These are phyloP conservation scores for Calonectria ilicicola DNA, from an alignment of 2,329 filamentous ascomycete species.

Conservation along the genomic window DNA sequence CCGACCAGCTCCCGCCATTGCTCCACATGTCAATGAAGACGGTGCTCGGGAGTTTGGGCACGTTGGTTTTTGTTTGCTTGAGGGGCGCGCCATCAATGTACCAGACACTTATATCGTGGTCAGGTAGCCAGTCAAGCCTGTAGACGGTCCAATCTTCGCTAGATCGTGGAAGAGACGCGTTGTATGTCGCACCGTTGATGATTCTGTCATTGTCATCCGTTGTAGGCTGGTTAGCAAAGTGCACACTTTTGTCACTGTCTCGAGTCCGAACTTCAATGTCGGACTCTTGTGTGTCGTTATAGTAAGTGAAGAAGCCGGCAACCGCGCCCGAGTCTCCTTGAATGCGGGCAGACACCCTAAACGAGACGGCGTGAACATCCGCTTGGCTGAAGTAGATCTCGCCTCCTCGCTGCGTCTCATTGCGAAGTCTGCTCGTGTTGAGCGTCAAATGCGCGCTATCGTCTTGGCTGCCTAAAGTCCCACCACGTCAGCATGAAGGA, in stretches of 20 bases:
- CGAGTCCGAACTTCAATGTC: conserved; percentile 28
- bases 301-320: conserved; percentile 32
- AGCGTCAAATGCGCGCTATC: conserved; percentile 11
- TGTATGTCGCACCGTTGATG: conserved; percentile 24
- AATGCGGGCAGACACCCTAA: conserved; percentile 25
- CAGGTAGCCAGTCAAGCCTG: conserved; percentile 26
- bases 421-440: conserved; percentile 22
- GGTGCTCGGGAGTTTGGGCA: conserved; percentile 20
- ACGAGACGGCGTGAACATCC: conserved; percentile 16
- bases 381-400: conserved; percentile 23
- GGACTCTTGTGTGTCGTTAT: conserved; percentile 33
- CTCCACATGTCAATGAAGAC: conserved; percentile 34
- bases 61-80: conserved; percentile 17
- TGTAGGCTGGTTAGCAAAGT: conserved; percentile 25
- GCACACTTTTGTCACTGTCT: conserved; percentile 12
- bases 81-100: conserved; percentile 12
- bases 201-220: conserved; percentile 7
- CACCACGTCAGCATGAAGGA: not conserved
- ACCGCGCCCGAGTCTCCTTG: conserved; percentile 24
- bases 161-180: not conserved
- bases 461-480: conserved; percentile 4
- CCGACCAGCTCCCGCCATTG: conserved; percentile 27
- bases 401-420: conserved; percentile 20
- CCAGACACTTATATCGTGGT: conserved; percentile 15
- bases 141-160: conserved; percentile 22